Base-by-base conservation (phyloP, 148 eudicot genomes). In the Heliamphora exappendiculata region DNA sequence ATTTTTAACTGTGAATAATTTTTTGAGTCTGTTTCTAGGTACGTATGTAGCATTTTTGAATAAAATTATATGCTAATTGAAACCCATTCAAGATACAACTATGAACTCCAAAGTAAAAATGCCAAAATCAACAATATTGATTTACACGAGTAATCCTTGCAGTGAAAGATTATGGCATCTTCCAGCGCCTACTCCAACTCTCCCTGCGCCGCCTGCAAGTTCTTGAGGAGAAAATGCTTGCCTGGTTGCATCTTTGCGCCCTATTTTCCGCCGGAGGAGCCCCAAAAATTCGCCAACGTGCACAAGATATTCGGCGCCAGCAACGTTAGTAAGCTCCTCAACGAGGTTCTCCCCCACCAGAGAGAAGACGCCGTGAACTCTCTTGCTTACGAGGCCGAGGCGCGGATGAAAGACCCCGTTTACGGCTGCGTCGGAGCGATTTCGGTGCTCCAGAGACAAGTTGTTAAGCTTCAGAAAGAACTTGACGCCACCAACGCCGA, bases 401-500 rank as follows among this genome's bases (percentile, higher is more conserved):
- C 90, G 0, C 81, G 90, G 11, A 55, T 87, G 22, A 87, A 81
- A 49, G 90, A 87, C 22, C 90, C 90, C 0, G 90, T 87, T 0
- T 87, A 87, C 10, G 90, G 90, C 17, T 87, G 90, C 5, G 90
- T 87, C 4, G 88, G 90, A 3, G 90, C 90, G 2, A 87, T 87
- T 20, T 85, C 90, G 0, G 86, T 78, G 4, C 90, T 87, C 63
- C 90, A 87, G 50, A 76, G 86, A 51, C 90, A 87, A 79, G 86
- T 87, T 26, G 50, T 82, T 4, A 77, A 76, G 24, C 84, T 87
- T 8, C 90, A 87, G 59, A 85, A 81, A 45, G 90, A 87, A 44
- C 37, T 87, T 11, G 90, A 87, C 14, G 90, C 88, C 41, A 85
- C 90, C 16, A 87, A 87, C 65, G 90, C 88, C 5, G 85, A 85